Percentiles rank a stretch among this genome's conserved stretches.
These are phyloP conservation scores for Moesziomyces antarcticus DNA, from an alignment of 1,284 basidiomycete genomes.

Conservation along the genomic window DNA sequence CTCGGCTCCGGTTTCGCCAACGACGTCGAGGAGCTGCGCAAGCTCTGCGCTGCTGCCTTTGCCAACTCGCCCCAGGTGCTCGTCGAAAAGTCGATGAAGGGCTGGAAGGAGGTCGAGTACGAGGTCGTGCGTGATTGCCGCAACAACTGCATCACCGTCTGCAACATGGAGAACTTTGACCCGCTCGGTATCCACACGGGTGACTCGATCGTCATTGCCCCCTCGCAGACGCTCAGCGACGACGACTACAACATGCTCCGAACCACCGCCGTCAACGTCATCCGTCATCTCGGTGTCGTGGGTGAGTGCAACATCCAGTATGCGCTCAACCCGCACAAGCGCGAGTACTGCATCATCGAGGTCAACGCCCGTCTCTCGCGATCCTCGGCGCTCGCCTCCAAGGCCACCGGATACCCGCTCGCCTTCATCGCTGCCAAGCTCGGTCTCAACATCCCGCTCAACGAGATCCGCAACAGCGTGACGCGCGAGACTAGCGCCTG, in stretches of 20 bases:
- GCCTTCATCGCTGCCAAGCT: constrained; percentile 99
- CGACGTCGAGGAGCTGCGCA: constrained; percentile 84
- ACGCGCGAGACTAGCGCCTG: constrained; percentile 96
- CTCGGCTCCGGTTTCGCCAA: constrained; percentile 94
- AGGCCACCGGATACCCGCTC: constrained; percentile 97
- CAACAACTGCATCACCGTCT: constrained; percentile 98
- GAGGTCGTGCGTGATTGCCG: constrained; percentile 98
- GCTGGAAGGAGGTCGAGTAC: constrained; percentile 95
- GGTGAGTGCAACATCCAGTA: constrained; percentile 99
- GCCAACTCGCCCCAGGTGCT: constrained; percentile 96
- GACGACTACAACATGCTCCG: constrained; percentile 99
- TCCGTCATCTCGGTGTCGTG: constrained; percentile 94
- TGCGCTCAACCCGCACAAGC: constrained; percentile 91
- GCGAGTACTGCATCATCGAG: constrained; percentile 99
- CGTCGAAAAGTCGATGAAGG: constrained; percentile 99
- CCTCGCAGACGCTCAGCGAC: constrained; percentile 85
- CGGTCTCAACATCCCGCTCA: constrained; percentile 93
- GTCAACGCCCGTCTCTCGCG: constrained; percentile 99
- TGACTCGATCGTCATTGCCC: constrained; percentile 98
- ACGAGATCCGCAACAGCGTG: constrained; percentile 97
- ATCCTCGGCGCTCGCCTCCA: constrained; percentile 96
- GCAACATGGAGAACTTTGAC: constrained; percentile 99
- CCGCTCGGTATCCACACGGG: constrained; percentile 98
- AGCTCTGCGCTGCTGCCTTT: constrained; percentile 83
- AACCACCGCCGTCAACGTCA: constrained; percentile 96